These are phyloP conservation scores for Emericellopsis terricola DNA, from an alignment of 495 filamentous ascomycete species.

Conservation along the genomic window DNA sequence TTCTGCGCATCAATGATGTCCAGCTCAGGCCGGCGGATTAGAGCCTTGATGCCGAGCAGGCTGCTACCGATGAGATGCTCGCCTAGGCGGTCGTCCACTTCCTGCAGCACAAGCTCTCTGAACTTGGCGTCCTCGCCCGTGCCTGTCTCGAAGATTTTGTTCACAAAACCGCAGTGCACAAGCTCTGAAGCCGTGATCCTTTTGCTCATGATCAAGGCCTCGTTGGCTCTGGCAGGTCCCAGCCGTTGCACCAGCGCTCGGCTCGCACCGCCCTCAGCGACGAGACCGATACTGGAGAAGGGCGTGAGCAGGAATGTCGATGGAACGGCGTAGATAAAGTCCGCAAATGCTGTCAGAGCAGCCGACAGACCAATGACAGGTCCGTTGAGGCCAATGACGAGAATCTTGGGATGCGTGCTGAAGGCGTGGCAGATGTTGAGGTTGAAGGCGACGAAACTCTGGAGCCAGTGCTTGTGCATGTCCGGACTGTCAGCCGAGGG, in stretches of 20 bases:
- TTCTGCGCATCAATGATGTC: constrained; percentile 60
- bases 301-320: constrained; percentile 81
- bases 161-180: constrained; percentile 63
- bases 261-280: constrained; percentile 72
- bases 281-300: constrained; percentile 78
- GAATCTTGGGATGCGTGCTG: constrained; percentile 89
- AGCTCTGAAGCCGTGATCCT: constrained; percentile 61
- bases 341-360: constrained; percentile 60
- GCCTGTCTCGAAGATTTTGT: constrained; percentile 55
- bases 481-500: constrained; percentile 12
- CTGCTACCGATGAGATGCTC: constrained; percentile 61
- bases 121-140: constrained; percentile 43
- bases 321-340: constrained; percentile 83
- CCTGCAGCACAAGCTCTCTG: constrained; percentile 47
- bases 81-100: constrained; percentile 70
- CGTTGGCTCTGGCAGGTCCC: constrained; percentile 76
- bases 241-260: constrained; percentile 63
- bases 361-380: constrained; percentile 84
- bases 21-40: constrained; percentile 58
- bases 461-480: constrained; percentile 31
- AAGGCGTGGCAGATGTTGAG: constrained; percentile 77
- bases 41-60: constrained; percentile 64
- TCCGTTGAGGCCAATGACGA: constrained; percentile 80
- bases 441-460: constrained; percentile 66
- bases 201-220: constrained; percentile 84